Percentiles rank a stretch among this genome's conserved stretches.
Conservation (phyloP, 371 early-diverging fungal species). For the Nosema granulosis region DNA sequence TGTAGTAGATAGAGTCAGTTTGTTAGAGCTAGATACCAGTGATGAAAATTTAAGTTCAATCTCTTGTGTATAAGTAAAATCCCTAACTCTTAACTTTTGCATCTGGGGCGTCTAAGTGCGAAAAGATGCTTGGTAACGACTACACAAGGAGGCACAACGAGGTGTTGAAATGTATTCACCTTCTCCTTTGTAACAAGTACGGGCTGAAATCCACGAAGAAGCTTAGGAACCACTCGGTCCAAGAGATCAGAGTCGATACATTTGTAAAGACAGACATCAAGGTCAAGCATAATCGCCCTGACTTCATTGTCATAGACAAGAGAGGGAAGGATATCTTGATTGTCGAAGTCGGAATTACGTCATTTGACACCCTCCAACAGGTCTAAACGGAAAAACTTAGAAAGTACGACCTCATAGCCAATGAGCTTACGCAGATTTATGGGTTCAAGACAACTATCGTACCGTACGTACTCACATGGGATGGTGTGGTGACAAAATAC, state of each 20-base stretch:
- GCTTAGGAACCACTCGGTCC: constrained; percentile 7
- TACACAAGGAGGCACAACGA: constrained; percentile 1
- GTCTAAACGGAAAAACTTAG: constrained; percentile 7
- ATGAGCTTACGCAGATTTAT: too few species aligned
- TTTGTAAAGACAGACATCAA: background rate
- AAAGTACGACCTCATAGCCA: background rate
- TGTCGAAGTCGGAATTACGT: background rate
- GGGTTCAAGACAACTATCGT: constrained; percentile 2
- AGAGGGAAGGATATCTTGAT: constrained; percentile 1
- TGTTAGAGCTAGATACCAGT: too few species aligned
- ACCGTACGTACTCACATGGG: background rate
- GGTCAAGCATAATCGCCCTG: background rate
- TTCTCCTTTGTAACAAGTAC: constrained; percentile 3
- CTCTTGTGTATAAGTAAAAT: too few species aligned
- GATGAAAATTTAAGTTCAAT: too few species aligned
- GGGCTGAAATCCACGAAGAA: background rate
- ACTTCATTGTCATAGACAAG: background rate
- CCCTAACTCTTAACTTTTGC: too few species aligned
- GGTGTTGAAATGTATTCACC: constrained; percentile 7
- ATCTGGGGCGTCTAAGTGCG: background rate
- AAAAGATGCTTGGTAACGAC: background rate
- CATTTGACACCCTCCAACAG: background rate
- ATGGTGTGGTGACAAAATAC: background rate
- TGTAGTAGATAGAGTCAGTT: too few species aligned
- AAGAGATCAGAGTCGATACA: constrained; percentile 20